These are phyloP conservation scores for Schizosaccharomyces osmophilus DNA, from an alignment of 805 yeast species.

Conservation along the genomic window DNA sequence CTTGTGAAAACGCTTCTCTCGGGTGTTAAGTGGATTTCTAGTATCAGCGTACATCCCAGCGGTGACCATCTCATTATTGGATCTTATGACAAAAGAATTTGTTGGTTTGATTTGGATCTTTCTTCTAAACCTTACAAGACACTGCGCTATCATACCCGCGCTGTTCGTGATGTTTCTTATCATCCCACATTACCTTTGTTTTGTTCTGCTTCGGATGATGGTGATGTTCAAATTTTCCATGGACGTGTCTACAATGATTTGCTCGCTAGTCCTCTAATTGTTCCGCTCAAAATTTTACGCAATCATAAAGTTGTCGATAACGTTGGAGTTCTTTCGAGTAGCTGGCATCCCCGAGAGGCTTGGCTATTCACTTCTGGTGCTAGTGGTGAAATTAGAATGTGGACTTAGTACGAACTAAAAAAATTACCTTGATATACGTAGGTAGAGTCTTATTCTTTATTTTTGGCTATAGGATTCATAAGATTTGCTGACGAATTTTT, in stretches of 20 bases:
- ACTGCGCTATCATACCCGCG: slow-evolving; percentile 78
- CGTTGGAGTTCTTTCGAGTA: slow-evolving; percentile 64
- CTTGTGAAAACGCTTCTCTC: slow-evolving; percentile 69
- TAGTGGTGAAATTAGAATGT: slow-evolving; percentile 79
- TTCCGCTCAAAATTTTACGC: slow-evolving; percentile 76
- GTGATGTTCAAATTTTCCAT: slow-evolving; percentile 78
- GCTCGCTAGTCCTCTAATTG: slow-evolving; percentile 84
- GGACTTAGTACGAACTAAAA: slow-evolving; percentile 33
- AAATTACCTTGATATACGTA: not conserved
- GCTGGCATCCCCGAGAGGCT: slow-evolving; percentile 96
- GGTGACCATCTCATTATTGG: slow-evolving; percentile 87
- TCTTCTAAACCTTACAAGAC: slow-evolving; percentile 82
- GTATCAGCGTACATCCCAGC: slow-evolving; percentile 74
- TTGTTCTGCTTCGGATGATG: slow-evolving; percentile 90
- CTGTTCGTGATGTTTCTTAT: slow-evolving; percentile 69
- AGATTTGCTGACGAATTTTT: not conserved
- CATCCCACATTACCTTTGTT: slow-evolving; percentile 78
- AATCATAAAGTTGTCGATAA: slow-evolving; percentile 66
- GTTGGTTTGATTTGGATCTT: slow-evolving; percentile 93
- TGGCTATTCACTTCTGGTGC: slow-evolving; percentile 97
- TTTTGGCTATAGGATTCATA: no score
- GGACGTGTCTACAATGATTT: slow-evolving; percentile 87
- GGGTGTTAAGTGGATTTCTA: slow-evolving; percentile 85
- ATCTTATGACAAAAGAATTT: slow-evolving; percentile 78
- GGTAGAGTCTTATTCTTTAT: no score